phyloP scores from a whole-genome alignment of 148 eudicot species.

The Nepenthes gracilis region DNA sequence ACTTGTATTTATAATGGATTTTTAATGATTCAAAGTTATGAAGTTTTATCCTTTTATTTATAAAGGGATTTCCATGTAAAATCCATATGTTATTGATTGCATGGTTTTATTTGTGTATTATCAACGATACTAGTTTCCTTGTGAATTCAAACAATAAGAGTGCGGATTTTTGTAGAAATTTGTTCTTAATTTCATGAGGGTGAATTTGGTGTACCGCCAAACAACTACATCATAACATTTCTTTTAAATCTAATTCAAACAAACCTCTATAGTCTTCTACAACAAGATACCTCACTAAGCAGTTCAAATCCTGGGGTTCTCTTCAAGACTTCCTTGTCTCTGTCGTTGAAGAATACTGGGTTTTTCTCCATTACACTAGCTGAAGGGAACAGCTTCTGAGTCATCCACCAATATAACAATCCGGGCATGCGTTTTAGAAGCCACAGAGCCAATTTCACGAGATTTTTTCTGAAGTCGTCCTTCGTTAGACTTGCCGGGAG shows the following conservation, averaged over 20 bases:
- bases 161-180: too few species aligned
- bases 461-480: constrained; percentile 44
- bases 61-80: too few species aligned
- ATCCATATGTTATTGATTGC: too few species aligned
- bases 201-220: too few species aligned
- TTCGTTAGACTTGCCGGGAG: constrained; percentile 19
- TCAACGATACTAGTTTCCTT: too few species aligned
- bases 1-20: too few species aligned
- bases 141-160: too few species aligned
- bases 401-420: constrained; percentile 71
- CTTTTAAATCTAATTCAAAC: neutral
- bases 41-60: too few species aligned
- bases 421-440: constrained; percentile 38
- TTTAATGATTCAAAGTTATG: too few species aligned
- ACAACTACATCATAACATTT: too few species aligned
- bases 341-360: constrained; percentile 35
- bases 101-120: too few species aligned
- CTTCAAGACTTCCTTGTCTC: constrained; percentile 54
- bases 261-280: neutral
- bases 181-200: too few species aligned
- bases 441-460: constrained; percentile 28
- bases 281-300: constrained; percentile 38
- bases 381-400: constrained; percentile 52
- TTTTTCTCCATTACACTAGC: constrained; percentile 42
- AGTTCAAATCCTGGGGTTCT: constrained; percentile 52